Conservation (phyloP, 768 basidiomycete genomes). For the Podaxis sp. region DNA sequence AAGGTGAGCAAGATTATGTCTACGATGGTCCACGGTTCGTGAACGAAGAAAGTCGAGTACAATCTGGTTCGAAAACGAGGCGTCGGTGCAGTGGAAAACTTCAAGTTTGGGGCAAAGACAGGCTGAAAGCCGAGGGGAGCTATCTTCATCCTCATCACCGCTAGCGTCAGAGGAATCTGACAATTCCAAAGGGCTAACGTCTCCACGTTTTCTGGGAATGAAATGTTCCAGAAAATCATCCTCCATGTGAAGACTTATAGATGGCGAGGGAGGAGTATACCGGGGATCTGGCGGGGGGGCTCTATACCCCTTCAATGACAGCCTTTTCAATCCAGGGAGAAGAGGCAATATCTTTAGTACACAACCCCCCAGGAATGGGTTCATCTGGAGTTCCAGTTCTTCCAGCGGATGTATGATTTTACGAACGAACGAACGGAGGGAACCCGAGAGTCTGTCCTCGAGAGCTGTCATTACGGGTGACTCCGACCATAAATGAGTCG, state of each 20-base stretch:
- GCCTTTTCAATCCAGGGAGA: neutral
- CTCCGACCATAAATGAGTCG: neutral
- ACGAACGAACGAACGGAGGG: neutral
- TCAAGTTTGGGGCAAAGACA: neutral
- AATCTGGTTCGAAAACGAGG: neutral
- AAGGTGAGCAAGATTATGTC: neutral
- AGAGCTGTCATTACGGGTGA: neutral
- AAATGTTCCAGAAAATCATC: neutral
- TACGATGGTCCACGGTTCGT: neutral
- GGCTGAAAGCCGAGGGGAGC: neutral
- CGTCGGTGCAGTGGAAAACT: neutral
- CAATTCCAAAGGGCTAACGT: neutral
- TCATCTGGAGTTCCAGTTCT: neutral
- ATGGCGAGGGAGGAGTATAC: neutral
- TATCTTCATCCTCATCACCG: neutral
- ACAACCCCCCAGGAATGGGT: neutral
- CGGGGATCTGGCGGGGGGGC: neutral
- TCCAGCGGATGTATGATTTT: neutral
- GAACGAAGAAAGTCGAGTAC: neutral
- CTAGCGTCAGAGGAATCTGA: neutral
- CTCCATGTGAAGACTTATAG: neutral
- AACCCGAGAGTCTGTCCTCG: neutral
- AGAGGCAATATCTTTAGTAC: constrained; percentile 1
- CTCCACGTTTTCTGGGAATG: neutral
- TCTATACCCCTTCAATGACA: neutral